Conservation (phyloP, 768 basidiomycete genomes). For the Glaciozyma antarctica region DNA sequence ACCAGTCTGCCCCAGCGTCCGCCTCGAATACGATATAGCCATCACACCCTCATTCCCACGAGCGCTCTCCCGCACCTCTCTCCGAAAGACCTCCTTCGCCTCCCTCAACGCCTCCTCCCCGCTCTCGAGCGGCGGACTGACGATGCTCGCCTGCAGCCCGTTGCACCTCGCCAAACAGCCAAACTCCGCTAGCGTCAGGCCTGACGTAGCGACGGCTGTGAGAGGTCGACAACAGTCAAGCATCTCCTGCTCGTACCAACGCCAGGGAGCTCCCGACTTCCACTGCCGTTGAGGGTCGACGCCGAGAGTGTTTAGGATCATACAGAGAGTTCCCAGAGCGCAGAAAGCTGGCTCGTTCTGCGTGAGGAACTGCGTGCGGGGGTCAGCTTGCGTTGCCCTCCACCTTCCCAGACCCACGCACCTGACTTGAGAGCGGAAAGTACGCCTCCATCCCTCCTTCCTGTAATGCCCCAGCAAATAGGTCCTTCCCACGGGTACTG, state of each 20-base stretch:
- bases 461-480: constrained; percentile 21
- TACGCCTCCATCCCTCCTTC: constrained; percentile 30
- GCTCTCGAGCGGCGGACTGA: not conserved
- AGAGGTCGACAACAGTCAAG: constrained; percentile 29
- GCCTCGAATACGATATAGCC: constrained; percentile 27
- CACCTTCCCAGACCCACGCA: not conserved
- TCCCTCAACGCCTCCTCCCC: not conserved
- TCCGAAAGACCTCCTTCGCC: constrained; percentile 13
- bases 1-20: constrained; percentile 32
- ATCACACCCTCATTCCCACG: constrained; percentile 8
- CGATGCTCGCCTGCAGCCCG: constrained; percentile 11
- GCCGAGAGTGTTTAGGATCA: constrained; percentile 33
- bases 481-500: constrained; percentile 12
- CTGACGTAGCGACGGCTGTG: constrained; percentile 18
- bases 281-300: constrained; percentile 32
- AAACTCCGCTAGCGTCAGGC: constrained; percentile 34
- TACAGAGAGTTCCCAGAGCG: constrained; percentile 31
- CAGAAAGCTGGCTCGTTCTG: constrained; percentile 35
- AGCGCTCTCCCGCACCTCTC: constrained; percentile 5
- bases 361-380: not conserved
- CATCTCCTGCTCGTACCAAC: constrained; percentile 25
- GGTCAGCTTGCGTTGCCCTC: not conserved
- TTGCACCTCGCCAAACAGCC: constrained; percentile 33
- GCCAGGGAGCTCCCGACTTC: constrained; percentile 24
- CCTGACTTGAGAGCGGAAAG: constrained; percentile 25